phyloP scores from a whole-genome alignment of 2,329 filamentous ascomycete species.

The Fusarium sp. region DNA sequence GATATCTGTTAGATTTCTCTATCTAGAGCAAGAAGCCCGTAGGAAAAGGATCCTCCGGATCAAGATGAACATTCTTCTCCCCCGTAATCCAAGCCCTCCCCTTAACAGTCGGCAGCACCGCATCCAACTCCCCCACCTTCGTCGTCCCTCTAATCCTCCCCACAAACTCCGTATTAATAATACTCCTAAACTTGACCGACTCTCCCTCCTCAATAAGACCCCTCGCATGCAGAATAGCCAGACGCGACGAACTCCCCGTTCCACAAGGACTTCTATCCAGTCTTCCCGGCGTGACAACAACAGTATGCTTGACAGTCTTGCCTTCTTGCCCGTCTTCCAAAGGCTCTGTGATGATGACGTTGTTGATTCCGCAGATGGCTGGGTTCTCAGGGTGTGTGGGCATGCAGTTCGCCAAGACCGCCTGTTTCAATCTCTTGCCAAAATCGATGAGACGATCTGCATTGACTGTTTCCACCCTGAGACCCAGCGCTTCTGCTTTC shows the following conservation, averaged over 20 bases:
- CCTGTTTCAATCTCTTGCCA: conserved; percentile 56
- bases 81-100: conserved; percentile 18
- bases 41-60: conserved; percentile 9
- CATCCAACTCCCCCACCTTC: conserved; percentile 2
- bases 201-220: background rate
- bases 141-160: conserved; percentile 3
- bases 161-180: conserved; percentile 15
- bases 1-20: fast-evolving
- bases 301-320: conserved; percentile 6
- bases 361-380: conserved; percentile 53
- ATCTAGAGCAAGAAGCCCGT: background rate
- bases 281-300: conserved; percentile 6
- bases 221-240: conserved; percentile 3
- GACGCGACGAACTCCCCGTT: conserved; percentile 2
- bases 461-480: conserved; percentile 13
- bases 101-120: conserved; percentile 4
- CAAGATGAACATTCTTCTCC: conserved; percentile 16
- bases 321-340: conserved; percentile 1
- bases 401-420: conserved; percentile 46
- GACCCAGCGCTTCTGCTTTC: conserved; percentile 9
- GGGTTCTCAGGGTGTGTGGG: conserved; percentile 55
- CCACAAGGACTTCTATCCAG: conserved; percentile 14
- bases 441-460: conserved; percentile 10
- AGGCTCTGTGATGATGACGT: conserved; percentile 48
- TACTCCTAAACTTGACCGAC: conserved; percentile 8